A percentile compares a stretch with the other conserved stretches of the same genome.
Evolutionary conservation across 495 filamentous ascomycete species (phyloP).

Genomic region (Collariella sp.): DNA sequence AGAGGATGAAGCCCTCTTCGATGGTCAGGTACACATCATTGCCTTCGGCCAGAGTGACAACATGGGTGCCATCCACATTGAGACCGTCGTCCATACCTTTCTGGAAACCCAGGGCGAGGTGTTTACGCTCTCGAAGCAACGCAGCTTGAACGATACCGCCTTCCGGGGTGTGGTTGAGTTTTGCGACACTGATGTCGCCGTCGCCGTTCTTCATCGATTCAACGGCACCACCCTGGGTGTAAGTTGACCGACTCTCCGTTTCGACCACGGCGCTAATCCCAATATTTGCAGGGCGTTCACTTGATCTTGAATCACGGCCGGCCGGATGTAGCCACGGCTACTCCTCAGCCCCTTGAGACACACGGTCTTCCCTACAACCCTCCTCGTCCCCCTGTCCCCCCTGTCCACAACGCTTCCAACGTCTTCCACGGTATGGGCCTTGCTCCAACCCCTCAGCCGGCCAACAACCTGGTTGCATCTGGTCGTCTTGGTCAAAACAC

Average conservation of each 20-base stretch:
- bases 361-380: background rate
- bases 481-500: conserved; percentile 10
- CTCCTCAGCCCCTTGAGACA: background rate
- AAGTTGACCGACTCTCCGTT: conserved; percentile 14
- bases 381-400: background rate
- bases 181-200: conserved; percentile 38
- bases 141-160: conserved; percentile 26
- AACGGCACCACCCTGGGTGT: conserved; percentile 44
- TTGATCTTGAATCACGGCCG: conserved; percentile 11
- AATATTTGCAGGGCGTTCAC: conserved; percentile 12
- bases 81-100: conserved; percentile 39
- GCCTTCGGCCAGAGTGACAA: conserved; percentile 24
- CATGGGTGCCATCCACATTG: conserved; percentile 24
- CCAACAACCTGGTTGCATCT: background rate
- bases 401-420: conserved; percentile 12
- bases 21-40: conserved; percentile 45
- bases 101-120: conserved; percentile 48
- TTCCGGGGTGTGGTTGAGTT: conserved; percentile 47
- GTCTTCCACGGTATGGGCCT: conserved; percentile 16
- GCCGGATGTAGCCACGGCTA: background rate
- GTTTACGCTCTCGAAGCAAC: conserved; percentile 39
- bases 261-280: background rate
- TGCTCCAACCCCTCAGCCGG: conserved; percentile 7
- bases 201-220: conserved; percentile 29
- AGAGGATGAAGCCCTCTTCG: conserved; percentile 29